These are phyloP conservation scores for Candida rishiriensis DNA, from an alignment of 805 yeast genomes.

Conservation along the genomic window DNA sequence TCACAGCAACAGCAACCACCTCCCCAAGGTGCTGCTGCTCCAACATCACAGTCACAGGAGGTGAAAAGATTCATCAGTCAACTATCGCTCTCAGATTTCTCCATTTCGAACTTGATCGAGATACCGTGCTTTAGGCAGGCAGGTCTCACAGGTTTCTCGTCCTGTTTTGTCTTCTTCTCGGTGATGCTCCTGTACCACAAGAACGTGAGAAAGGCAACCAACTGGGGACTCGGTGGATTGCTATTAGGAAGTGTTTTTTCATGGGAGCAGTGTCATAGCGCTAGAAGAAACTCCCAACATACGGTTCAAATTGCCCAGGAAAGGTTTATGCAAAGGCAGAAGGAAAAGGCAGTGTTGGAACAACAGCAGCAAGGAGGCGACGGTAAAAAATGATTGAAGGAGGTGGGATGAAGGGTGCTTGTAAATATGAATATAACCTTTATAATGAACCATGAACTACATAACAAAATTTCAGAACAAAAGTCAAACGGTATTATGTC, in stretches of 20 bases:
- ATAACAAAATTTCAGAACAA: background rate
- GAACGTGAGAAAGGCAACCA: conserved; percentile 55
- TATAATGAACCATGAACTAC: conserved; percentile 6
- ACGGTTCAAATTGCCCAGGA: conserved; percentile 68
- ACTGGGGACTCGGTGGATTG: conserved; percentile 83
- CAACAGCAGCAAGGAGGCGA: background rate
- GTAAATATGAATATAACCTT: background rate
- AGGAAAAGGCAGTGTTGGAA: conserved; percentile 30
- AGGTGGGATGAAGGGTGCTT: background rate
- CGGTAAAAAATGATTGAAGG: background rate
- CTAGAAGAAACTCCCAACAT: conserved; percentile 59
- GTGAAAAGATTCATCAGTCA: conserved; percentile 19
- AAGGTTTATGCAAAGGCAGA: conserved; percentile 29
- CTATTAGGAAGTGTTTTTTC: conserved; percentile 75
- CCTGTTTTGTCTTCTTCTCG: conserved; percentile 65
- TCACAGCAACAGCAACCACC: conserved; percentile 14
- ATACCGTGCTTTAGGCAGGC: conserved; percentile 83
- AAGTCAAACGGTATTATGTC: background rate
- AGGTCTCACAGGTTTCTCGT: conserved; percentile 67
- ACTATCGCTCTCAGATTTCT: conserved; percentile 48
- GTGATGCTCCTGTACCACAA: conserved; percentile 66
- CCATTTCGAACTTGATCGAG: conserved; percentile 42
- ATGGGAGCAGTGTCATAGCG: conserved; percentile 88
- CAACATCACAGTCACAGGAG: conserved; percentile 18
- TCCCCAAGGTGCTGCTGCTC: background rate